Percentiles rank a stretch among this genome's conserved stretches.
These are phyloP conservation scores for Pichia norvegensis DNA, from an alignment of 1,139 yeast genomes.

Conservation along the genomic window DNA sequence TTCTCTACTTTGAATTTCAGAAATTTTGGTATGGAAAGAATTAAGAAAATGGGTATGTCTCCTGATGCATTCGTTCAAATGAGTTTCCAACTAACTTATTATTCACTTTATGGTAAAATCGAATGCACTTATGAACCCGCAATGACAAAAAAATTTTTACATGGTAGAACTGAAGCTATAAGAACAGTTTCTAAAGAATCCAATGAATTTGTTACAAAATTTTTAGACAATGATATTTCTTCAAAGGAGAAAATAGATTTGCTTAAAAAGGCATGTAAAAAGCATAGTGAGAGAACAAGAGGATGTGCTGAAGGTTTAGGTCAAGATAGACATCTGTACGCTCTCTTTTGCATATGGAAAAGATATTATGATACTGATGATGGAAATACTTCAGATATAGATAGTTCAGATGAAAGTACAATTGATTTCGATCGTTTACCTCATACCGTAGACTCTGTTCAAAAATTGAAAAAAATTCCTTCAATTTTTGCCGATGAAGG, in stretches of 20 bases:
- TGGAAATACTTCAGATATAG: slow-evolving; percentile 18
- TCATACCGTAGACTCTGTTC: slow-evolving; percentile 16
- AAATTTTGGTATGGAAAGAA: slow-evolving; percentile 66
- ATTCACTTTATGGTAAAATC: slow-evolving; percentile 84
- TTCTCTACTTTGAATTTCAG: slow-evolving; percentile 74
- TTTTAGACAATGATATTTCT: slow-evolving; percentile 61
- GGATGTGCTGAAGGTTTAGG: slow-evolving; percentile 72
- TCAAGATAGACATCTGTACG: slow-evolving; percentile 85
- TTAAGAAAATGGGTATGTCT: slow-evolving; percentile 78
- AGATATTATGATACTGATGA: slow-evolving; percentile 43
- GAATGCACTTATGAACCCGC: slow-evolving; percentile 96
- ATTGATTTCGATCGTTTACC: slow-evolving; percentile 23
- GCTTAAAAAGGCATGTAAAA: slow-evolving; percentile 59
- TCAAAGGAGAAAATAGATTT: slow-evolving; percentile 53
- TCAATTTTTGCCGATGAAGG: slow-evolving; percentile 73
- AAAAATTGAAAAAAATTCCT: slow-evolving; percentile 38
- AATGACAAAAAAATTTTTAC: slow-evolving; percentile 81
- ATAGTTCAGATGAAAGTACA: slow-evolving; percentile 30
- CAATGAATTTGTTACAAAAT: slow-evolving; percentile 73
- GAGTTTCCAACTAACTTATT: slow-evolving; percentile 91
- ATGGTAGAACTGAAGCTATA: slow-evolving; percentile 90
- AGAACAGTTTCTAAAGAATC: slow-evolving; percentile 78
- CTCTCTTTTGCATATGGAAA: slow-evolving; percentile 83
- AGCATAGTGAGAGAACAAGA: slow-evolving; percentile 62
- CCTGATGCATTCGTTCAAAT: slow-evolving; percentile 94